These are phyloP conservation scores for Russula sp. DNA, from an alignment of 768 basidiomycete genomes.

Conservation along the genomic window DNA sequence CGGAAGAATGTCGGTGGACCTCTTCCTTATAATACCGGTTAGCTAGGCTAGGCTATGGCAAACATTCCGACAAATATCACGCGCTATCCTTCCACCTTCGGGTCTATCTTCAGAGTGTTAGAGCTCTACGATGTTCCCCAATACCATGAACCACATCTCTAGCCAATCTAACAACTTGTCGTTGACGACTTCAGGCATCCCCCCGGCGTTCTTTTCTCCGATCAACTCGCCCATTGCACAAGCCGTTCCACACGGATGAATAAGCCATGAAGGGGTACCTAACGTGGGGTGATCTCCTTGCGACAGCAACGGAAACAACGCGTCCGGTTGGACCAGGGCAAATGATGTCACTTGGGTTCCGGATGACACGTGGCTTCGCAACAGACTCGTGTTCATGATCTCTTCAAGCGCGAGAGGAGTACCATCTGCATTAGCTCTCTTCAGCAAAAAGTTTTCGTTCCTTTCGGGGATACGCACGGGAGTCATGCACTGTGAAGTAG, in stretches of 20 bases:
- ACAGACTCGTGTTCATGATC: slow-evolving; percentile 52
- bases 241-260: slow-evolving; percentile 82
- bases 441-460: slow-evolving; percentile 12
- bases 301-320: slow-evolving; percentile 70
- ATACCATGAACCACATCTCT: slow-evolving; percentile 73
- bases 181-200: slow-evolving; percentile 18
- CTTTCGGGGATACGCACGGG: slow-evolving; percentile 47
- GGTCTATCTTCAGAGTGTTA: slow-evolving; percentile 27
- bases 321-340: slow-evolving; percentile 44
- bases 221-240: slow-evolving; percentile 64
- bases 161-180: slow-evolving; percentile 45
- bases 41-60: neutral
- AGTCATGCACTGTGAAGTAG: slow-evolving; percentile 67
- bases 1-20: neutral
- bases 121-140: slow-evolving; percentile 55
- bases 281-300: slow-evolving; percentile 84
- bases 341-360: slow-evolving; percentile 45
- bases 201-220: slow-evolving; percentile 37
- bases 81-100: neutral
- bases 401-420: slow-evolving; percentile 51
- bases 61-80: neutral
- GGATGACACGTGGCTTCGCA: slow-evolving; percentile 44
- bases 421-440: slow-evolving; percentile 46
- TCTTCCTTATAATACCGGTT: neutral
- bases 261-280: slow-evolving; percentile 71